Conservation (phyloP, 805 yeast species). For the Wickerhamia fluorescens region DNA sequence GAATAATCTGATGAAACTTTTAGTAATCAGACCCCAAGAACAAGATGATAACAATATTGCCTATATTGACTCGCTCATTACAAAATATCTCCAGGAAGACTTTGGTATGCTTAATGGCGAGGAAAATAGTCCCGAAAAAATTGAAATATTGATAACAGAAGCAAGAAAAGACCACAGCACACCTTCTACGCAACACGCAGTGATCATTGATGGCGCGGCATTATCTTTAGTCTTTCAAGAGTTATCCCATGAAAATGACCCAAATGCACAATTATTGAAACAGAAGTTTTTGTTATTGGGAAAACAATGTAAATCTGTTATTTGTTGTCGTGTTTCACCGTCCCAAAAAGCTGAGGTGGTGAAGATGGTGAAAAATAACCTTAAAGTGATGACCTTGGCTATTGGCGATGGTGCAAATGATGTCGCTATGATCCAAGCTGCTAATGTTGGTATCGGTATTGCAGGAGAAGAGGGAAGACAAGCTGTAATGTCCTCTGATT, state of each 20-base stretch:
- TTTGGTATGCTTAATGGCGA: slow-evolving; percentile 29
- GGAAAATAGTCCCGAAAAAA: slow-evolving; percentile 24
- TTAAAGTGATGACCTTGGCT: slow-evolving; percentile 78
- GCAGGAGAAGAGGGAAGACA: slow-evolving; percentile 91
- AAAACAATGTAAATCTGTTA: slow-evolving; percentile 73
- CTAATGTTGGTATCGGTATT: slow-evolving; percentile 83
- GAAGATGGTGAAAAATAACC: slow-evolving; percentile 61
- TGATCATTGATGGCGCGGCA: slow-evolving; percentile 78
- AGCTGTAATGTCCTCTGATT: slow-evolving; percentile 84
- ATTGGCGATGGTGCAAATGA: slow-evolving; percentile 89
- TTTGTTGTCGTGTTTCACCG: slow-evolving; percentile 86
- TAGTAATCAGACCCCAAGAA: slow-evolving; percentile 51
- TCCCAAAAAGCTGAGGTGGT: slow-evolving; percentile 85
- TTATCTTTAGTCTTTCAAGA: slow-evolving; percentile 41
- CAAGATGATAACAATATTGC: slow-evolving; percentile 29
- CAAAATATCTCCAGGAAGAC: slow-evolving; percentile 40
- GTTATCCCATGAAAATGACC: slow-evolving; percentile 37
- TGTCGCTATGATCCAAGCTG: slow-evolving; percentile 87
- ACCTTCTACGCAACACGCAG: slow-evolving; percentile 61
- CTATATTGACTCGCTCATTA: slow-evolving; percentile 32
- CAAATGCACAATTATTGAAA: slow-evolving; percentile 7
- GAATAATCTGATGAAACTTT: slow-evolving; percentile 67
- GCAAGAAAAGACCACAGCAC: slow-evolving; percentile 53
- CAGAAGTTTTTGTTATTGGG: slow-evolving; percentile 60
- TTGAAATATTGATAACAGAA: slow-evolving; percentile 36